Base-by-base conservation (phyloP, 73 alveolate genomes). In the Halteria grandinella region DNA sequence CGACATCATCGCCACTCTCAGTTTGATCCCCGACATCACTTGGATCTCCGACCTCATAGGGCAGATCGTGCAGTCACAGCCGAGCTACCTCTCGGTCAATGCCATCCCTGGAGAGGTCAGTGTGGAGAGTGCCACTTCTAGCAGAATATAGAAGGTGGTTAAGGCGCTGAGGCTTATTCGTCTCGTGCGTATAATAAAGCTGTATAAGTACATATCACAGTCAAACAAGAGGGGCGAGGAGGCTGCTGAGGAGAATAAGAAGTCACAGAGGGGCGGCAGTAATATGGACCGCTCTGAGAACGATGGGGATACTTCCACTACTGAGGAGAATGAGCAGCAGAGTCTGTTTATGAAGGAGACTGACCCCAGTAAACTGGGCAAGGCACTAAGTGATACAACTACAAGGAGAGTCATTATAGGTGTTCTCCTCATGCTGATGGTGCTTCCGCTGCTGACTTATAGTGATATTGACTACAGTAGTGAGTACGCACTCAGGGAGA, bases 321-420 rank as follows among this genome's bases (percentile, higher is more conserved):
- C 45, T 7, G 79, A 54, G 14, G 74, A 70, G 32, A 64, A 66
- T 21, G 54, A 37, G 25, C 73, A 69, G 40, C 33, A 80, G 36
- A 51, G 73, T 1, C 47, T 48, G 12, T 69, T 53, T 34, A 57
- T 54, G 21, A 55, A 43, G 32, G 77, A 69, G 29, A 69, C 85
- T 51, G 79, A 70, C 34, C 83, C 77, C 4, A 49, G 79, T 43
- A 80, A 80, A 14, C 75, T 89, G 1, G 85, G 93, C 1, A 83
- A 86, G 55, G 82, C 79, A 50, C 84, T 89, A 37, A 77, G 91
- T 2, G 96, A 89, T 50, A 83, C 86, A 69, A 85, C 91, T 1
- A 89, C 96, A 14, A 84, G 96, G 27, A 47, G 91, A 45, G 93
- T 89, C 20, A 87, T 89, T 31, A 84, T 89, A 49, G 87, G 84